Evolutionary conservation across 768 basidiomycete genomes (phyloP), one percentile per base, ranked within the genome.

Genomic region (Arthromyces matolae): DNA sequence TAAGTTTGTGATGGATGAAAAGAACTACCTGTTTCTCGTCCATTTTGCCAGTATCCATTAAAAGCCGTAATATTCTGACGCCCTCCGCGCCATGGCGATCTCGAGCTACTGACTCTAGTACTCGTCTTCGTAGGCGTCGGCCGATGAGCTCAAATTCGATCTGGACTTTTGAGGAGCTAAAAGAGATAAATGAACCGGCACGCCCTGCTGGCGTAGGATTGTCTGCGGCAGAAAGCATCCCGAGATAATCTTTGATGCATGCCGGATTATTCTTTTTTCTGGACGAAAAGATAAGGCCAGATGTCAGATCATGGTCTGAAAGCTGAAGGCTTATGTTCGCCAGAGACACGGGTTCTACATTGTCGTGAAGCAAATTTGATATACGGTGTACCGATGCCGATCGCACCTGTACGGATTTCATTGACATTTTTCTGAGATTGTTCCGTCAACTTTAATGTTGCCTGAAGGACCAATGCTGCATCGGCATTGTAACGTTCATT

Each of bases 21-120:
- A n/a, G 24, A 54, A 78, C 50, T 45, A 91, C 94, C 67, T 93
- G 90, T 62, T 94, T 93, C 67, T 96, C 95, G 54, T 93, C 91
- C 77, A 93, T 84, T 66, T 96, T 96, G 5, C 91, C 93, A 4
- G 83, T 83, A 48, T 86, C 82, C 45, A 89, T 61, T 27, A 97
- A 66, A 19, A 95, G 69, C 37, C 86, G 78, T 45, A 97, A 64
- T 36, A 97, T 84, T 45, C 94, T 76, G 4, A 94, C 84, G 20
- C 87, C 93, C 32, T 86, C 83, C 13, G 81, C 73, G 5, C 93
- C 93, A 58, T 93, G 85, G 57, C 85, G 80, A 59, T 96, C 91
- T 57, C 85, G 71, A 31, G 92, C 77, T 22, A 91, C 78, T 8
- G 84, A 79, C 58, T 94, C 92, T 36, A 95, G 63, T 2, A 92